Percentiles rank a stretch among this genome's conserved stretches.
Evolutionary conservation across 331 rosid genomes (phyloP).

Genomic region (Erythrophleum ivorense): DNA sequence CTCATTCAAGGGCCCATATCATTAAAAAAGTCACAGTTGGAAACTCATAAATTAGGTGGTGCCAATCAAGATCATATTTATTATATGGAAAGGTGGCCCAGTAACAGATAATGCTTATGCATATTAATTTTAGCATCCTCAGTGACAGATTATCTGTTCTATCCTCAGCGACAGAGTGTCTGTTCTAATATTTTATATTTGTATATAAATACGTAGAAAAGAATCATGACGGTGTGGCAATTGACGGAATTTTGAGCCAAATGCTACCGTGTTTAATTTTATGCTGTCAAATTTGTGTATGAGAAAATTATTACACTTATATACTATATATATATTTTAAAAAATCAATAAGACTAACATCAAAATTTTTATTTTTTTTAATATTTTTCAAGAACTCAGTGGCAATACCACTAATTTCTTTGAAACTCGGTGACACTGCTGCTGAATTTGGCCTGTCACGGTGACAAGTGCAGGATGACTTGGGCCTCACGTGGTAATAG

Average conservation of each 20-base stretch:
- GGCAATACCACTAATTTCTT: too few relatives aligned
- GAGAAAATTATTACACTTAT: too few relatives aligned
- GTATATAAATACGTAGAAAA: neutral
- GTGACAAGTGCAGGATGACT: too few relatives aligned
- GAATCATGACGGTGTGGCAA: conserved; percentile 23
- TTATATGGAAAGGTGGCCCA: conserved; percentile 22
- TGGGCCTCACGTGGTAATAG: too few relatives aligned
- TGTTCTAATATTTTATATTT: neutral
- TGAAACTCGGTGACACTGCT: too few relatives aligned
- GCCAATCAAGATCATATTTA: neutral
- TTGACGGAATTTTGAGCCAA: neutral
- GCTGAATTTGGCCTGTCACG: too few relatives aligned
- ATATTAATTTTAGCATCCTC: conserved; percentile 19
- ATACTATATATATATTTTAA: too few relatives aligned
- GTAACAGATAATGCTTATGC: neutral
- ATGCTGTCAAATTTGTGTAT: too few relatives aligned
- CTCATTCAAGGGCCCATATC: neutral
- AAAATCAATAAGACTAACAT: too few relatives aligned
- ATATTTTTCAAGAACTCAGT: too few relatives aligned
- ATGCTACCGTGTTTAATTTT: too few relatives aligned
- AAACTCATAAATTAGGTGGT: conserved; percentile 4
- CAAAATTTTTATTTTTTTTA: too few relatives aligned
- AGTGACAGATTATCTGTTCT: conserved; percentile 35
- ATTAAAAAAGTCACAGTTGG: neutral
- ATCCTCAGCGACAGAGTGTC: neutral